Conservation (phyloP, 768 basidiomycete genomes). For the Cyclocybe cylindracea region DNA sequence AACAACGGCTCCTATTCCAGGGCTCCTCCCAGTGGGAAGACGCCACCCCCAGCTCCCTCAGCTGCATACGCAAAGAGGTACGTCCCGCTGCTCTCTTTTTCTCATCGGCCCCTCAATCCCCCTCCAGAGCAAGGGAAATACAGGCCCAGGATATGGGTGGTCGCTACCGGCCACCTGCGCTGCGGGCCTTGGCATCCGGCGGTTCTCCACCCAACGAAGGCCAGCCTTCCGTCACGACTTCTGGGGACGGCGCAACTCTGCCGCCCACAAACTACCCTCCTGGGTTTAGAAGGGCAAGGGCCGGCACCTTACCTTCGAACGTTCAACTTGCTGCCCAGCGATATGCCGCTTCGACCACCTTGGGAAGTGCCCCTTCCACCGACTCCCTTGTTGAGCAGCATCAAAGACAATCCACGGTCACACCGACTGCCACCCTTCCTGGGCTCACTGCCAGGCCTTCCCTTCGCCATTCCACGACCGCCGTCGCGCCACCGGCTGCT, state of each 20-base stretch:
- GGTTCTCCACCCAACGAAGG: conserved; percentile 75
- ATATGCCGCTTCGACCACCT: conserved; percentile 63
- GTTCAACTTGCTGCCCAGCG: conserved; percentile 86
- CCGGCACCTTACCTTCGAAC: conserved; percentile 96
- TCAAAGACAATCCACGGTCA: conserved; percentile 26
- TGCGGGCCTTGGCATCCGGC: conserved; percentile 69
- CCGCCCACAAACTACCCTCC: conserved; percentile 79
- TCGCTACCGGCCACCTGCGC: conserved; percentile 81
- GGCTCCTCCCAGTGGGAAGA: conserved; percentile 80
- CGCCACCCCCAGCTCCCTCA: conserved; percentile 87
- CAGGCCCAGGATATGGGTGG: conserved; percentile 70
- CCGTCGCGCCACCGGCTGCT: conserved; percentile 59
- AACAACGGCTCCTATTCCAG: conserved; percentile 80
- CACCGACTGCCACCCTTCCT: conserved; percentile 39
- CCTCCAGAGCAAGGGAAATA: conserved; percentile 77
- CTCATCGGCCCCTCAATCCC: conserved; percentile 12
- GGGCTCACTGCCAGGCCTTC: conserved; percentile 55
- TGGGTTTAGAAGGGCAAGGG: conserved; percentile 93
- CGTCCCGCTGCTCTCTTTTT: conserved; percentile 12
- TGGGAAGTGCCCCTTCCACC: conserved; percentile 33
- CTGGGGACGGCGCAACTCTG: conserved; percentile 56
- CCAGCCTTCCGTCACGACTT: conserved; percentile 55
- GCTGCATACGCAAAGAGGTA: conserved; percentile 84
- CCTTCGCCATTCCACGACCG: conserved; percentile 74
- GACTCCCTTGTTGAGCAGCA: conserved; percentile 45